Conservation (phyloP, 2,329 filamentous ascomycete species). For the Teratosphaeria nubilosa region DNA sequence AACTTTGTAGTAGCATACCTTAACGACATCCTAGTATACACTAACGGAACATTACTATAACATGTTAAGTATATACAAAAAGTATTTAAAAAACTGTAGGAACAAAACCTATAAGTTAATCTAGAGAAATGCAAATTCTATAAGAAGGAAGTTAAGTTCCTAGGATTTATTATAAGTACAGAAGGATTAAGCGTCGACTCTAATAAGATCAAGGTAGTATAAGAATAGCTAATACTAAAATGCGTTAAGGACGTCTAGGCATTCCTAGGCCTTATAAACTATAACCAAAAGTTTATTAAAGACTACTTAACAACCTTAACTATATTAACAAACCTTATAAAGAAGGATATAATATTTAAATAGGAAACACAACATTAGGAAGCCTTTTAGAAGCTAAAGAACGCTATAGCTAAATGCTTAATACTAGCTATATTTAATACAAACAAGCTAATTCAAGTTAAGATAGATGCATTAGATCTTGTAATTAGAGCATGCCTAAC, state of each 20-base stretch:
- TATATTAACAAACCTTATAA: constrained; percentile 6
- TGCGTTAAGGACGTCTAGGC: constrained; percentile 14
- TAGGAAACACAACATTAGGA: constrained; percentile 2
- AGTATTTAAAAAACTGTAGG: constrained; percentile 16
- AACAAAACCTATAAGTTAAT: constrained; percentile 8
- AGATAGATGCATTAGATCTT: constrained; percentile 1
- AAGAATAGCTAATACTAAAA: constrained; percentile 14
- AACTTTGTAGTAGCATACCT: constrained; percentile 14
- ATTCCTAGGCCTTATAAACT: constrained; percentile 12
- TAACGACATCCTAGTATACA: constrained; percentile 22
- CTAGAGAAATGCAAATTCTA: constrained; percentile 24
- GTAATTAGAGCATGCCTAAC: constrained; percentile 2
- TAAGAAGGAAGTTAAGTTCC: constrained; percentile 19
- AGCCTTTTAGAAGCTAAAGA: constrained; percentile 4
- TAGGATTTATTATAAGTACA: constrained; percentile 21
- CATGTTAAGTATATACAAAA: constrained; percentile 16
- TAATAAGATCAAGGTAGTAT: constrained; percentile 18
- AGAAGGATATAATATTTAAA: constrained; percentile 4
- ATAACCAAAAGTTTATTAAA: constrained; percentile 8
- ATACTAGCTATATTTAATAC: constrained; percentile 6
- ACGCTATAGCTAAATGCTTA: not conserved
- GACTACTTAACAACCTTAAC: constrained; percentile 5
- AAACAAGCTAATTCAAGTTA: constrained; percentile 1
- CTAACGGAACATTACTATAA: constrained; percentile 12
- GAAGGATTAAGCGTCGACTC: constrained; percentile 17